Conservation (phyloP, 345 rosid species). For the Syzygium grande region DNA sequence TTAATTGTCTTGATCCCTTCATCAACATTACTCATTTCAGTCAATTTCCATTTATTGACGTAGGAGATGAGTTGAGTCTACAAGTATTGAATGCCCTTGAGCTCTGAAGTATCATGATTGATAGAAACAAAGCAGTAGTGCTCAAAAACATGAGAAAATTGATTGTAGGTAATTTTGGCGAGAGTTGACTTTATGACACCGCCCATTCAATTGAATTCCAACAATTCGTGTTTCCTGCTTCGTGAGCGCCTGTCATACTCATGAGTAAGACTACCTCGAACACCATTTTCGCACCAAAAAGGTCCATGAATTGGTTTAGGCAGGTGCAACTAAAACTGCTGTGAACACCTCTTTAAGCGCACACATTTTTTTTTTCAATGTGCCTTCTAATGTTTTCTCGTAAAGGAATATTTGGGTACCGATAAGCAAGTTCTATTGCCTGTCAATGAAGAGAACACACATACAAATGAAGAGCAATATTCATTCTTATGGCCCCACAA, state of each 20-base stretch:
- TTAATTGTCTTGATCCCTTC: not conserved
- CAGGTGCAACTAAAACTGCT: not conserved
- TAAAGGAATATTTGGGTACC: not conserved
- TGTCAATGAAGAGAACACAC: not conserved
- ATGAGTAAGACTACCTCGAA: not conserved
- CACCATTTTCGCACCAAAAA: not conserved
- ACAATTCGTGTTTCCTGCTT: not conserved
- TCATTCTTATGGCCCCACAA: not conserved
- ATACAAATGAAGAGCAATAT: not conserved
- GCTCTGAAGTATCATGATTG: not conserved
- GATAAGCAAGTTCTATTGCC: not conserved
- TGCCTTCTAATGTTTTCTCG: not conserved
- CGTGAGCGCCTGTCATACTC: not conserved
- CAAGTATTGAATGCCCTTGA: not conserved
- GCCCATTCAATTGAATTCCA: not conserved
- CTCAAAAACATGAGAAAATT: not conserved
- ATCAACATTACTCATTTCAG: not conserved
- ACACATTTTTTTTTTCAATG: not conserved
- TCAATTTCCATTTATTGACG: not conserved
- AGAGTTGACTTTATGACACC: not conserved
- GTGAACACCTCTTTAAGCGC: not conserved
- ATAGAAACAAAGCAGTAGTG: not conserved
- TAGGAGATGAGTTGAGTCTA: not conserved
- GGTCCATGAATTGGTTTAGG: not conserved
- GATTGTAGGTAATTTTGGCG: not conserved